These are phyloP conservation scores for Cyamopsis tetragonoloba DNA, from an alignment of 306 rosid species.

Conservation along the genomic window DNA sequence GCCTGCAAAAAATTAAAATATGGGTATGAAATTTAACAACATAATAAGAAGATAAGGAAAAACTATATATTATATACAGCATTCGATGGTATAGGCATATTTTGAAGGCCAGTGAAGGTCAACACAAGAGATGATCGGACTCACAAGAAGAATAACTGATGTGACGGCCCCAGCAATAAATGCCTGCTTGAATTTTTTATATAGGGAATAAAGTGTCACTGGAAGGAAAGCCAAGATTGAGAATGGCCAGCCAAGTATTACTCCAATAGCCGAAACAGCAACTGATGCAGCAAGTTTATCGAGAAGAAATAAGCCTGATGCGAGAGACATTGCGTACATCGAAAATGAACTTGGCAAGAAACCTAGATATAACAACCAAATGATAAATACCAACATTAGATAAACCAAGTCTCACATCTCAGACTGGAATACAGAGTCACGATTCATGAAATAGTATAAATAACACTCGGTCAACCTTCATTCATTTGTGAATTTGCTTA, in stretches of 20 bases:
- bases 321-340: conserved; percentile 89
- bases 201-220: conserved; percentile 63
- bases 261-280: conserved; percentile 78
- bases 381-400: conserved; percentile 18
- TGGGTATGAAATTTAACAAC: conserved; percentile 11
- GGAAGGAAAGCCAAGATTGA: conserved; percentile 94
- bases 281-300: conserved; percentile 75
- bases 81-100: conserved; percentile 8
- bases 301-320: conserved; percentile 88
- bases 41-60: background rate
- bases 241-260: conserved; percentile 99
- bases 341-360: conserved; percentile 99
- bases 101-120: conserved; percentile 1
- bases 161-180: conserved; percentile 71
- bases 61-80: background rate
- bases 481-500: background rate
- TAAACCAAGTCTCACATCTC: background rate
- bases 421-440: background rate
- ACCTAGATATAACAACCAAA: conserved; percentile 47
- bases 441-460: conserved; percentile 2
- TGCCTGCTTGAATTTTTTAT: conserved; percentile 54
- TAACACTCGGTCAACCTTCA: background rate
- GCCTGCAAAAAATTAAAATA: conserved; percentile 46
- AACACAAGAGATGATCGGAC: conserved; percentile 22
- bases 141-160: conserved; percentile 74